Conservation (phyloP, 2,329 filamentous ascomycete genomes). For the Dothistroma pini region DNA sequence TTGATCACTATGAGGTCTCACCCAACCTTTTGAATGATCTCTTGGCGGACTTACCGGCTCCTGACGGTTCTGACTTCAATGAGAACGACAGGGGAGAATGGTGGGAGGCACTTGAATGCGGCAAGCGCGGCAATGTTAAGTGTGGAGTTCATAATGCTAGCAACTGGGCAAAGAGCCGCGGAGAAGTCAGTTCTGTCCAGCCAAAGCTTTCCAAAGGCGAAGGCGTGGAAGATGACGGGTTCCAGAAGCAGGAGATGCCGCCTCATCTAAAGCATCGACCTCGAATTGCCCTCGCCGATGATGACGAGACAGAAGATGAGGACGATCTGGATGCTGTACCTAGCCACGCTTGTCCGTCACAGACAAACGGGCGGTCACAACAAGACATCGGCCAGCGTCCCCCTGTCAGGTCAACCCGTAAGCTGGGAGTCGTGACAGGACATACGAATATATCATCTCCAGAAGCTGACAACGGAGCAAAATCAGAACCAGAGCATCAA, state of each 20-base stretch:
- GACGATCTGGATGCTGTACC: constrained; percentile 37
- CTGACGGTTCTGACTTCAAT: background rate
- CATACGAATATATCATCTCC: background rate
- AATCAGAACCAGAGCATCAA: background rate
- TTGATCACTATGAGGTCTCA: constrained; percentile 5
- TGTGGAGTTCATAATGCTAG: background rate
- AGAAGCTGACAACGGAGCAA: background rate
- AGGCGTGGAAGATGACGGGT: constrained; percentile 19
- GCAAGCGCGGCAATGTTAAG: background rate
- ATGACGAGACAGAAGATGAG: constrained; percentile 41
- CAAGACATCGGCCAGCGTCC: constrained; percentile 3
- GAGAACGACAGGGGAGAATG: background rate
- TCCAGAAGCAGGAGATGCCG: constrained; percentile 28
- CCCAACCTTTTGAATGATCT: constrained; percentile 15
- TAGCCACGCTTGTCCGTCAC: constrained; percentile 6
- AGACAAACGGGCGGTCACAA: constrained; percentile 10
- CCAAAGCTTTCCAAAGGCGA: background rate
- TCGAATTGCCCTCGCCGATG: constrained; percentile 6
- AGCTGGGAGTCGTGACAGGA: background rate
- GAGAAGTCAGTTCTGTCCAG: no score
- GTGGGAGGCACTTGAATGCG: background rate
- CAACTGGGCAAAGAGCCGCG: background rate
- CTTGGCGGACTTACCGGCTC: constrained; percentile 15
- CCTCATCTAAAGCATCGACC: constrained; percentile 19
- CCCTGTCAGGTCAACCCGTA: background rate